These are phyloP conservation scores for Boletales sp. DNA, from an alignment of 768 basidiomycete genomes.

Conservation along the genomic window DNA sequence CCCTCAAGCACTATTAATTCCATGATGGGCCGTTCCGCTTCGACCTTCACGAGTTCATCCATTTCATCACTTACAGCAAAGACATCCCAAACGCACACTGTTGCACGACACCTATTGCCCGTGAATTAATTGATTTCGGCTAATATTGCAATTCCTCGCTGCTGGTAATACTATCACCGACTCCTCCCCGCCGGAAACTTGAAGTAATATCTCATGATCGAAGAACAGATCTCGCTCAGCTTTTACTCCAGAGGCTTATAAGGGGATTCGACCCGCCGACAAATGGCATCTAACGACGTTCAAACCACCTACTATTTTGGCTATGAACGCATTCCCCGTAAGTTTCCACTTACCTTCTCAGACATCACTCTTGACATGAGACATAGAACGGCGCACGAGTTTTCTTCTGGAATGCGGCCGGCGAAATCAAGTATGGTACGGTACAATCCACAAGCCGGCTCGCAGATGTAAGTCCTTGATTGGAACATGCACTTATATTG, in stretches of 20 bases:
- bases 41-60: not conserved
- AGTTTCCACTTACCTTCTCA: constrained; percentile 22
- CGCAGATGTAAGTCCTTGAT: constrained; percentile 48
- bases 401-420: constrained; percentile 58
- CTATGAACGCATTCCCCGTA: constrained; percentile 72
- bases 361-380: constrained; percentile 13
- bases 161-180: constrained; percentile 32
- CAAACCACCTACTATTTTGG: constrained; percentile 51
- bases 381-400: constrained; percentile 63
- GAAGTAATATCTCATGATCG: constrained; percentile 22
- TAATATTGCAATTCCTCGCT: constrained; percentile 20
- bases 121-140: constrained; percentile 34
- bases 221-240: constrained; percentile 8
- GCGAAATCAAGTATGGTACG: constrained; percentile 54
- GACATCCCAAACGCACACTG: constrained; percentile 26
- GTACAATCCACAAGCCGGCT: constrained; percentile 52
- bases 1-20: constrained; percentile 14
- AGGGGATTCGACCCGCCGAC: constrained; percentile 12
- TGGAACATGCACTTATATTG: constrained; percentile 1
- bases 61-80: not conserved
- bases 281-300: constrained; percentile 20
- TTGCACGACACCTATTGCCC: constrained; percentile 22
- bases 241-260: constrained; percentile 19
- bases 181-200: constrained; percentile 17
- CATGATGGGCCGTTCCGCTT: too few species aligned